Evolutionary conservation across 768 basidiomycete species (phyloP).

Genomic region (Mycena leptocephala): DNA sequence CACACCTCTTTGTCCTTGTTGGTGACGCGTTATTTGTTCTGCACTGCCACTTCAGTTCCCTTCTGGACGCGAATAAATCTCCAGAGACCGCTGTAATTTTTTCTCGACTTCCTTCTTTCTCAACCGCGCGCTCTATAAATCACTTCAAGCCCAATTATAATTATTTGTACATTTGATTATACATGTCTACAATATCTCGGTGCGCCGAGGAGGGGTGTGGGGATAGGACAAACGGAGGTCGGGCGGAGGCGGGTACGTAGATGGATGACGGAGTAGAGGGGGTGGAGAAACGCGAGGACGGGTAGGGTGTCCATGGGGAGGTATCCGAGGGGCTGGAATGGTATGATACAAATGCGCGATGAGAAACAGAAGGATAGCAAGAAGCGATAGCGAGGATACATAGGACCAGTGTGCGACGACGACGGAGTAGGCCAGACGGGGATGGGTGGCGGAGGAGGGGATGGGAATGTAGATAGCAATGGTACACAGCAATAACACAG

Average conservation of each 20-base stretch:
- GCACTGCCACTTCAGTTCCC: neutral
- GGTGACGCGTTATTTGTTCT: neutral
- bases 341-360: constrained; percentile 28
- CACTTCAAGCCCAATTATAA: neutral
- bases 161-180: constrained; percentile 5
- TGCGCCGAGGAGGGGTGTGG: neutral
- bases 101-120: neutral
- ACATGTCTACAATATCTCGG: constrained; percentile 11
- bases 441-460: neutral
- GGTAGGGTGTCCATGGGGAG: neutral
- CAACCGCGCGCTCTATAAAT: neutral
- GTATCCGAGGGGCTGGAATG: constrained; percentile 2
- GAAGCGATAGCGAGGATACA: constrained; percentile 22
- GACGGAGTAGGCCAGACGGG: neutral
- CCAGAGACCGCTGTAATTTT: too few species aligned
- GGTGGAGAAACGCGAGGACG: neutral
- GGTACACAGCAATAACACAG: constrained; percentile 23
- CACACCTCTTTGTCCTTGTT: neutral
- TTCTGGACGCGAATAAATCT: neutral
- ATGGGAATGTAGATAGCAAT: constrained; percentile 1
- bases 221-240: neutral
- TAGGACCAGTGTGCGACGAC: constrained; percentile 24
- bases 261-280: neutral
- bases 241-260: neutral
- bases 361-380: constrained; percentile 16